Percentiles rank a stretch among this genome's conserved stretches.
Evolutionary conservation across 2,329 filamentous ascomycete species (phyloP).

Genomic region (Fusarium sp.): DNA sequence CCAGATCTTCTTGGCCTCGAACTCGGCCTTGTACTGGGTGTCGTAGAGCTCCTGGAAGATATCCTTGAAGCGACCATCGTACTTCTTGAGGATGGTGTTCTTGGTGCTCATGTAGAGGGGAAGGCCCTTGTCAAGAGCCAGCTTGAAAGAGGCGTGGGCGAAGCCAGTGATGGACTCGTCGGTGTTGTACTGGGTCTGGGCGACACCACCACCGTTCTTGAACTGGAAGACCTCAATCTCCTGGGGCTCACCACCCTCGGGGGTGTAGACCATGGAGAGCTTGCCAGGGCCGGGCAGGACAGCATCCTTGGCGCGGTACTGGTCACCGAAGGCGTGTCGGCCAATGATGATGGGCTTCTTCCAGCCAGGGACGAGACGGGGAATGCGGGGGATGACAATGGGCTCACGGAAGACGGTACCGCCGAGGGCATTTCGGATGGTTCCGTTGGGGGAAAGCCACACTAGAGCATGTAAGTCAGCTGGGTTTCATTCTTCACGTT

Average conservation of each 20-base stretch:
- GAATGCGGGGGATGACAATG: conserved; percentile 94
- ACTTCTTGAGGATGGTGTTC: conserved; percentile 99
- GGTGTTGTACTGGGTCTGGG: conserved; percentile 98
- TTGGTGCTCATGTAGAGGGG: conserved; percentile 99
- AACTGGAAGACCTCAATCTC: conserved; percentile 93
- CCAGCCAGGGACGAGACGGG: conserved; percentile 95
- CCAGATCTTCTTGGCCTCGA: conserved; percentile 95
- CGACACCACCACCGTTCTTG: conserved; percentile 85
- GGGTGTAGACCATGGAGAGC: conserved; percentile 95
- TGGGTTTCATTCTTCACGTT: conserved; percentile 13
- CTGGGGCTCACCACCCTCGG: conserved; percentile 83
- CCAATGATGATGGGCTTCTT: conserved; percentile 99
- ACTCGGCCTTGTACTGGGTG: conserved; percentile 84
- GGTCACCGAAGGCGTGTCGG: conserved; percentile 97
- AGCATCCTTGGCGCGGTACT: conserved; percentile 95
- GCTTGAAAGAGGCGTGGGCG: conserved; percentile 96
- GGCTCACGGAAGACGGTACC: conserved; percentile 99
- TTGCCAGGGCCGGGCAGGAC: conserved; percentile 87
- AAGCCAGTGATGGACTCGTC: conserved; percentile 95
- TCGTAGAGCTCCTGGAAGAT: conserved; percentile 99
- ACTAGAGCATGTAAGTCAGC: conserved; percentile 63
- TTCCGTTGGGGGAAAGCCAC: conserved; percentile 99
- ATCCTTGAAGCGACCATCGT: conserved; percentile 99
- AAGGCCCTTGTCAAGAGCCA: conserved; percentile 85
- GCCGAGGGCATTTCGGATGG: conserved; percentile 79